These are phyloP conservation scores for Trichopus zeylanicus DNA, from an alignment of 116 monocot genomes.

Conservation along the genomic window DNA sequence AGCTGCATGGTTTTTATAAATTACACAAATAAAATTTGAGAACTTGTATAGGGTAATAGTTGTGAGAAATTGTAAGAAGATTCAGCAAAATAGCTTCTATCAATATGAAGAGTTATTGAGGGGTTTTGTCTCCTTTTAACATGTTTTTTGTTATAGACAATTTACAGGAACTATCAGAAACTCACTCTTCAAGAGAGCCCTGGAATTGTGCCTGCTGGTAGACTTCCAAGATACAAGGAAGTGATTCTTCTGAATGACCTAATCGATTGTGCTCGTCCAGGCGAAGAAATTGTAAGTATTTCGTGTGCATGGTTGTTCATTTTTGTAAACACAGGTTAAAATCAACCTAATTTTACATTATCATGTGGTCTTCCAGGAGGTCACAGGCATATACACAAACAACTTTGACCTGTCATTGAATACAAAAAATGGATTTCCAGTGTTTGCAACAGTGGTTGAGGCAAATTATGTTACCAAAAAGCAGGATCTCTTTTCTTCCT, in stretches of 20 bases:
- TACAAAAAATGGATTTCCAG: slow-evolving; percentile 98
- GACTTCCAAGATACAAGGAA: slow-evolving; percentile 98
- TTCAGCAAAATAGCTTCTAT: too few relatives aligned
- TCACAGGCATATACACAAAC: slow-evolving; percentile 97
- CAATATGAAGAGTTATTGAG: too few relatives aligned
- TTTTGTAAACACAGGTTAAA: neutral
- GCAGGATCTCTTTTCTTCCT: slow-evolving; percentile 90
- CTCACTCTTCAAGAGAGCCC: slow-evolving; percentile 99
- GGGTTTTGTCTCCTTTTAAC: too few relatives aligned
- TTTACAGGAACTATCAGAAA: slow-evolving; percentile 98
- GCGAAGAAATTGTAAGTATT: slow-evolving; percentile 89
- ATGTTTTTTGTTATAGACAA: slow-evolving; percentile 46
- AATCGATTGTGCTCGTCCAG: slow-evolving; percentile 98
- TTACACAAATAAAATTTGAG: too few relatives aligned
- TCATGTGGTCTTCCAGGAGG: slow-evolving; percentile 71
- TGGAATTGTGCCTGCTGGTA: slow-evolving; percentile 95
- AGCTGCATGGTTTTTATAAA: too few relatives aligned
- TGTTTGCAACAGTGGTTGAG: slow-evolving; percentile 92
- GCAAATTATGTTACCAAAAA: slow-evolving; percentile 94
- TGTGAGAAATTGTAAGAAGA: too few relatives aligned
- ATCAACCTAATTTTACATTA: slow-evolving; percentile 3
- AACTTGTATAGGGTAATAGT: too few relatives aligned
- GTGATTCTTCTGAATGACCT: slow-evolving; percentile 96
- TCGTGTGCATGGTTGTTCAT: neutral
- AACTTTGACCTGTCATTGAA: slow-evolving; percentile 97